Percentiles rank a stretch among this genome's conserved stretches.
phyloP scores from a whole-genome alignment of 306 rosid species.

The Pyrus communis region DNA sequence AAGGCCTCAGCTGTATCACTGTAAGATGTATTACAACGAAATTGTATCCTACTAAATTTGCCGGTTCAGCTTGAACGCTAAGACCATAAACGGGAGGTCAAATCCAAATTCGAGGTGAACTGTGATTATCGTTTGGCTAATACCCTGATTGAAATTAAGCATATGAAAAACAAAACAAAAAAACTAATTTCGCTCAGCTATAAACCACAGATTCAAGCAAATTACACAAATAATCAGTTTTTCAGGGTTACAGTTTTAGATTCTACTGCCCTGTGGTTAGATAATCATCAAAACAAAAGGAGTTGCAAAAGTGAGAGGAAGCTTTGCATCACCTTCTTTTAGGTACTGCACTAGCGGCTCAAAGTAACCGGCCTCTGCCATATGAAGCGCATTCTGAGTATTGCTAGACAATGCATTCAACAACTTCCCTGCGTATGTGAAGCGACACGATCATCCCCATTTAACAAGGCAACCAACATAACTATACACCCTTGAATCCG shows the following conservation, averaged over 20 bases:
- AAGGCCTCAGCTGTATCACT: background rate
- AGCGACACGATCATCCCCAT: slow-evolving; percentile 66
- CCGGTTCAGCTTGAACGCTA: background rate
- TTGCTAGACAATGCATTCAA: slow-evolving; percentile 61
- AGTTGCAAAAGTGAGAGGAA: background rate
- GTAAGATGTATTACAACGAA: background rate
- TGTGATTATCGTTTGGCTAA: background rate
- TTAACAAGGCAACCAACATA: slow-evolving; percentile 70
- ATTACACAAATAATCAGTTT: background rate
- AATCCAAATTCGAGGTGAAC: background rate
- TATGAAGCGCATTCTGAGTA: slow-evolving; percentile 82
- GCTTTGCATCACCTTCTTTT: slow-evolving; percentile 51
- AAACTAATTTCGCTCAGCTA: background rate
- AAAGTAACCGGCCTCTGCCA: slow-evolving; percentile 95
- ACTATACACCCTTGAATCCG: slow-evolving; percentile 84
- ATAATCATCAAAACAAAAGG: background rate
- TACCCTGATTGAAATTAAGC: background rate
- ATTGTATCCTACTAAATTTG: background rate
- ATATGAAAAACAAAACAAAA: background rate
- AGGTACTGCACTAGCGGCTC: slow-evolving; percentile 69
- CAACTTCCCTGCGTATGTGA: slow-evolving; percentile 56
- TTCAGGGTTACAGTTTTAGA: background rate
- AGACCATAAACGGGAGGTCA: background rate
- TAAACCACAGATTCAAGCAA: background rate
- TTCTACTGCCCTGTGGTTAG: background rate